These are phyloP conservation scores for Monilinia polystroma DNA, from an alignment of 2,329 filamentous ascomycete genomes.

Conservation along the genomic window DNA sequence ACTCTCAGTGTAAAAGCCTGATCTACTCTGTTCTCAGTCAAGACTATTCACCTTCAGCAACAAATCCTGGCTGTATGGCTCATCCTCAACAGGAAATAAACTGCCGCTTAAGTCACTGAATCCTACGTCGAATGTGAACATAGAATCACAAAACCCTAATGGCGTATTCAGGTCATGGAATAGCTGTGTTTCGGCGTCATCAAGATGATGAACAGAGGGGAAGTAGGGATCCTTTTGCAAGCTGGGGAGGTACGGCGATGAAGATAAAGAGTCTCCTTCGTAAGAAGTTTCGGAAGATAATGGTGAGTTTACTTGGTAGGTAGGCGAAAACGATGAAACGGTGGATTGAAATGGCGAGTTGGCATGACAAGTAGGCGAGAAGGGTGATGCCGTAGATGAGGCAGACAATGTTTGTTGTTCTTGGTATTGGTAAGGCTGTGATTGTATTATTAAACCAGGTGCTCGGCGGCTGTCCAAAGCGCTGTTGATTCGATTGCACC, in stretches of 20 bases:
- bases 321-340: background rate
- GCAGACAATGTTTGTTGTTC: background rate
- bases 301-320: constrained; percentile 5
- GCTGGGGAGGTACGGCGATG: background rate
- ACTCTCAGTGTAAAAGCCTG: background rate
- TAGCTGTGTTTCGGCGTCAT: background rate
- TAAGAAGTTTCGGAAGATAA: constrained; percentile 1
- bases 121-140: background rate
- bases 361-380: background rate
- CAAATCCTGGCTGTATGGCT: background rate
- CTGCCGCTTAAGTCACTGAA: background rate
- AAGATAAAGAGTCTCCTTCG: background rate
- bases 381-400: constrained; percentile 4
- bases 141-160: background rate
- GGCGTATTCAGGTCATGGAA: constrained; percentile 1
- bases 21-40: background rate
- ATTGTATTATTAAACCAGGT: background rate
- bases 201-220: background rate
- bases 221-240: constrained; percentile 3
- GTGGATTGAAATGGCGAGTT: background rate
- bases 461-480: background rate
- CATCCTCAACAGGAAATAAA: constrained; percentile 7
- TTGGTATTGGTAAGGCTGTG: background rate
- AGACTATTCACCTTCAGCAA: background rate
- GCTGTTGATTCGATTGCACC: background rate